A percentile compares a stretch with the other conserved stretches of the same genome.
Conservation (phyloP, 441 rosid species). For the Omphalea diandra region DNA sequence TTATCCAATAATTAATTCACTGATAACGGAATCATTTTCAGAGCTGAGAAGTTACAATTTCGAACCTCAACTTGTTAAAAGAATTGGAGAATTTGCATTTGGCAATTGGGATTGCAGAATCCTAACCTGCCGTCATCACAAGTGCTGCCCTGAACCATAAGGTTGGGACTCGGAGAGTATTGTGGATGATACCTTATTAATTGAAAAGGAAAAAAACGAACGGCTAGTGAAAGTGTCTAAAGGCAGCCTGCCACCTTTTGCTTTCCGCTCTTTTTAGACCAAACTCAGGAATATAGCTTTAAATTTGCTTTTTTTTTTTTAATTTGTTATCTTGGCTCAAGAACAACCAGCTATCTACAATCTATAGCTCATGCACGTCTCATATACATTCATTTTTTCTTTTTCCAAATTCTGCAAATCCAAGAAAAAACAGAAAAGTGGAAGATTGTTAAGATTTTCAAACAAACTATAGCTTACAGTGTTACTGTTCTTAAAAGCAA, state of each 20-base stretch:
- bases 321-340: not conserved
- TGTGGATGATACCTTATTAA: too few relatives aligned
- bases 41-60: too few relatives aligned
- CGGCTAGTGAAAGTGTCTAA: slow-evolving; percentile 34
- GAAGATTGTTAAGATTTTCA: slow-evolving; percentile 53
- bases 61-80: too few relatives aligned
- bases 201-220: slow-evolving; percentile 24
- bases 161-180: too few relatives aligned
- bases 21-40: too few relatives aligned
- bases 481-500: slow-evolving; percentile 50
- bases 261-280: slow-evolving; percentile 37
- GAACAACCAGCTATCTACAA: not conserved
- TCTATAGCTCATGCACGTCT: slow-evolving; percentile 6
- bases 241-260: slow-evolving; percentile 33
- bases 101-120: too few relatives aligned
- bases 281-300: too few relatives aligned
- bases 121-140: too few relatives aligned
- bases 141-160: too few relatives aligned
- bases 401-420: slow-evolving; percentile 32
- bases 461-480: slow-evolving; percentile 28
- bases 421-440: slow-evolving; percentile 40
- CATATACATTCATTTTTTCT: not conserved
- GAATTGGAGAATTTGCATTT: too few relatives aligned
- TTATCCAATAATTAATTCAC: too few relatives aligned
- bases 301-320: not conserved